Conservation (phyloP, 371 early-diverging fungal species). For the Mortierella sp. region DNA sequence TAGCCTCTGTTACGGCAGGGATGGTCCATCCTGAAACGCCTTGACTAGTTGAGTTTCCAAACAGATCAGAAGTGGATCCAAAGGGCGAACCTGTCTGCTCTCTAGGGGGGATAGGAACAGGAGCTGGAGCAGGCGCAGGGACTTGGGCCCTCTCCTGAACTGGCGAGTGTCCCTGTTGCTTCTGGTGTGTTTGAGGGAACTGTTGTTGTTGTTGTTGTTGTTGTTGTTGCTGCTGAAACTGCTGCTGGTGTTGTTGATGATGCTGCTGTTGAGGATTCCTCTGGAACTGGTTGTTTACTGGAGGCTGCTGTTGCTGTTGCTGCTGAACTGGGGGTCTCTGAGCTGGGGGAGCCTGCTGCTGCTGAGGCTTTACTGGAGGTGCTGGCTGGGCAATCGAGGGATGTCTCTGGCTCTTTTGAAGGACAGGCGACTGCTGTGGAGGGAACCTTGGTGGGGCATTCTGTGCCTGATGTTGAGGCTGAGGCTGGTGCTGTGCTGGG, state of each 20-base stretch:
- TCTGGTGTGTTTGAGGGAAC: conserved; percentile 28
- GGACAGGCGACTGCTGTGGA: conserved; percentile 26
- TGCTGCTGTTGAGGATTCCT: conserved; percentile 18
- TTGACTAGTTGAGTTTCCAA: conserved; percentile 40
- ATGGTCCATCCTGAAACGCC: conserved; percentile 42
- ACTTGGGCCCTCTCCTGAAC: conserved; percentile 25
- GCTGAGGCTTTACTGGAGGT: background rate
- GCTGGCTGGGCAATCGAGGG: conserved; percentile 2
- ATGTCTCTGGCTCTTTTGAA: conserved; percentile 9
- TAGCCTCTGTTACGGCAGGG: conserved; percentile 19
- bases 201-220: conserved; percentile 34
- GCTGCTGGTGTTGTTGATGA: conserved; percentile 24
- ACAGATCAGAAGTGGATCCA: conserved; percentile 43
- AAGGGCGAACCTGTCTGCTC: conserved; percentile 39
- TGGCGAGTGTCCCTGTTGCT: conserved; percentile 35
- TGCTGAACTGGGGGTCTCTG: conserved; percentile 4
- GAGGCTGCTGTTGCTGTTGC: conserved; percentile 4
- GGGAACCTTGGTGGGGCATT: conserved; percentile 18
- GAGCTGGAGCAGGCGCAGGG: conserved; percentile 24
- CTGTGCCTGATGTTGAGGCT: conserved; percentile 20
- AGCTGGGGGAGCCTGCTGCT: conserved; percentile 12
- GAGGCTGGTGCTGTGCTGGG: conserved; percentile 16
- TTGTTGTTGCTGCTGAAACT: conserved; percentile 23
- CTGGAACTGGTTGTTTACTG: background rate
- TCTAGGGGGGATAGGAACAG: conserved; percentile 4